Evolutionary conservation across 169 alveolate genomes (phyloP).

Genomic region (Hepatocystis sp.): DNA sequence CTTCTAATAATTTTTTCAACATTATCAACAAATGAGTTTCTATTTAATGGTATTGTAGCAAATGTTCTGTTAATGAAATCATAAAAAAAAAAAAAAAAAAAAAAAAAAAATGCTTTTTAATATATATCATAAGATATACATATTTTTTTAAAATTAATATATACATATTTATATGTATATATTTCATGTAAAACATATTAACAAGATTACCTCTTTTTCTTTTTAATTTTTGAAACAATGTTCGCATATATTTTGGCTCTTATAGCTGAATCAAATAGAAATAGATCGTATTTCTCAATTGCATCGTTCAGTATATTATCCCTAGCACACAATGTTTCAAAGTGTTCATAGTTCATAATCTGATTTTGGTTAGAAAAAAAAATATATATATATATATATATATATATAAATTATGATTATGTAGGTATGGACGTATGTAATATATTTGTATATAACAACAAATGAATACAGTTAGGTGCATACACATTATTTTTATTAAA

Average conservation of each 20-base stretch:
- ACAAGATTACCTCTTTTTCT: constrained; percentile 45
- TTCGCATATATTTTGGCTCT: constrained; percentile 36
- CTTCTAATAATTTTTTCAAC: constrained; percentile 14
- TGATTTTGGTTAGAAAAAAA: neutral
- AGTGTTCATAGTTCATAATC: constrained; percentile 65
- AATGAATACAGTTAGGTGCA: neutral
- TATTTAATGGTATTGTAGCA: constrained; percentile 48
- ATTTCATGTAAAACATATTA: too few species aligned
- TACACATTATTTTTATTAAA: neutral
- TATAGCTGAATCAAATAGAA: constrained; percentile 42
- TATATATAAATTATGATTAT: neutral
- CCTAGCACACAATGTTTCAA: constrained; percentile 37
- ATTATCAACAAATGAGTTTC: constrained; percentile 40
- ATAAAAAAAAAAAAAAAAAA: neutral
- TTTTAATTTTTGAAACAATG: constrained; percentile 52
- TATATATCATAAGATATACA: too few species aligned
- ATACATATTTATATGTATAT: too few species aligned
- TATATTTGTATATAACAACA: neutral
- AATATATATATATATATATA: neutral
- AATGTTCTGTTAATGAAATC: constrained; percentile 8
- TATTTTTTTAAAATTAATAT: too few species aligned
- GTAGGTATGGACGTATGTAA: neutral
- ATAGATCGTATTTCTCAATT: constrained; percentile 27
- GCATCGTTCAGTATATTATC: constrained; percentile 33
- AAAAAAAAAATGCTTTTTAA: neutral